Conservation (phyloP, 2,329 filamentous ascomycete genomes). For the Bipolaris gigantea region DNA sequence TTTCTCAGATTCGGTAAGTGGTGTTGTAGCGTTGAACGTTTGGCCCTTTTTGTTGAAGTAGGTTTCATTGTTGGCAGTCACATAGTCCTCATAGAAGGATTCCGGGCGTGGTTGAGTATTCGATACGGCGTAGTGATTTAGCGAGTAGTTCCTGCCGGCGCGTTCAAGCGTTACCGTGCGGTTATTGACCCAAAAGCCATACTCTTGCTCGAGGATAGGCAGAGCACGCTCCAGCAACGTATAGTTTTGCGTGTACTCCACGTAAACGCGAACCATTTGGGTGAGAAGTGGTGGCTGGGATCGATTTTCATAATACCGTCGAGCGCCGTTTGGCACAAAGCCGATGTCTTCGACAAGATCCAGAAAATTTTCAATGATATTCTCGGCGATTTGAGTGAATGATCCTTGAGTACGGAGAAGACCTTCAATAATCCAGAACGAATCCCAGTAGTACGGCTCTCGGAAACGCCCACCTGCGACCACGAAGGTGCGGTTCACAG, state of each 20-base stretch:
- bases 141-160: slow-evolving; percentile 53
- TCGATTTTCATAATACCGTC: slow-evolving; percentile 68
- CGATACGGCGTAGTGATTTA: slow-evolving; percentile 63
- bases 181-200: slow-evolving; percentile 65
- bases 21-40: slow-evolving; percentile 57
- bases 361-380: slow-evolving; percentile 71
- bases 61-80: slow-evolving; percentile 65
- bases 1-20: slow-evolving; percentile 58
- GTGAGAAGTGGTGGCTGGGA: slow-evolving; percentile 68
- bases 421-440: slow-evolving; percentile 69
- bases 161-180: slow-evolving; percentile 58
- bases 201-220: slow-evolving; percentile 64
- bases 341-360: slow-evolving; percentile 67
- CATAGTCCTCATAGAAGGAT: slow-evolving; percentile 67
- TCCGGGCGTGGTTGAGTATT: slow-evolving; percentile 70
- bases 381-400: slow-evolving; percentile 64
- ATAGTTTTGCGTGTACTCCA: slow-evolving; percentile 66
- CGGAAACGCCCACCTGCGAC: slow-evolving; percentile 71
- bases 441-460: slow-evolving; percentile 73
- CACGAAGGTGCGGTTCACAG: slow-evolving; percentile 69
- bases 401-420: slow-evolving; percentile 65
- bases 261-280: slow-evolving; percentile 66
- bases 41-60: slow-evolving; percentile 63
- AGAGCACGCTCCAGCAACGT: slow-evolving; percentile 62
- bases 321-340: slow-evolving; percentile 69